Conservation (phyloP, 2,329 filamentous ascomycete species). For the Pyricularia grisea region DNA sequence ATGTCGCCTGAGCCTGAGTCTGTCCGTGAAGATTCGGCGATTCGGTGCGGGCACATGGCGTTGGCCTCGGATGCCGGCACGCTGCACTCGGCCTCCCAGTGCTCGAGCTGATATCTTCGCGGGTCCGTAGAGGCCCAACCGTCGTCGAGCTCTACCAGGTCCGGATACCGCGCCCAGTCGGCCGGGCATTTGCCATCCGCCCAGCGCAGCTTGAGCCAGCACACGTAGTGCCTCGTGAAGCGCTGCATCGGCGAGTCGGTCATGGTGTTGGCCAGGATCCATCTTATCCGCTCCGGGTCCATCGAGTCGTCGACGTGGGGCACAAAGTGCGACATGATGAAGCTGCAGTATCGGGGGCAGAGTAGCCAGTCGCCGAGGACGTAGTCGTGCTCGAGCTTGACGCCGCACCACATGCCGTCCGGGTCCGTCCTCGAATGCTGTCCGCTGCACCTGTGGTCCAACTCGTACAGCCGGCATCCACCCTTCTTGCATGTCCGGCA, state of each 20-base stretch:
- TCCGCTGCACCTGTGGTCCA: constrained; percentile 2
- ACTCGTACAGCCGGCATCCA: not conserved
- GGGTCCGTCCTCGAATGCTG: not conserved
- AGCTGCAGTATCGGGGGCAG: constrained; percentile 5
- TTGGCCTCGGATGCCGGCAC: not conserved
- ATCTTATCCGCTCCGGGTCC: constrained; percentile 3
- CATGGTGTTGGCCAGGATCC: constrained; percentile 7
- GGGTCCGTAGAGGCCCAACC: constrained; percentile 6
- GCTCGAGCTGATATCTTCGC: constrained; percentile 2
- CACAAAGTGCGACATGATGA: constrained; percentile 7
- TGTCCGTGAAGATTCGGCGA: not conserved
- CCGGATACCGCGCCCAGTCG: constrained; percentile 2
- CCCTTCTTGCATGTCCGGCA: constrained; percentile 7
- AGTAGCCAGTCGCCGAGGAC: constrained; percentile 9
- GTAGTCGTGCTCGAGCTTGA: constrained; percentile 7
- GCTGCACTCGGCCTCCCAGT: constrained; percentile 5
- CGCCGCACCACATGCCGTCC: constrained; percentile 5
- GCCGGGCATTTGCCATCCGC: not conserved
- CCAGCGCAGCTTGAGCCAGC: constrained; percentile 7
- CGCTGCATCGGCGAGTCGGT: constrained; percentile 4
- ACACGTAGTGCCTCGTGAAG: constrained; percentile 8
- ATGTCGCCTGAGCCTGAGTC: not conserved
- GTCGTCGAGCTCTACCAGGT: constrained; percentile 3
- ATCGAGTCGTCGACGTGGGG: constrained; percentile 4
- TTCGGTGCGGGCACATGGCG: constrained; percentile 4